phyloP scores from a whole-genome alignment of 2,329 filamentous ascomycete genomes.

The Colletotrichum chlorophyti region DNA sequence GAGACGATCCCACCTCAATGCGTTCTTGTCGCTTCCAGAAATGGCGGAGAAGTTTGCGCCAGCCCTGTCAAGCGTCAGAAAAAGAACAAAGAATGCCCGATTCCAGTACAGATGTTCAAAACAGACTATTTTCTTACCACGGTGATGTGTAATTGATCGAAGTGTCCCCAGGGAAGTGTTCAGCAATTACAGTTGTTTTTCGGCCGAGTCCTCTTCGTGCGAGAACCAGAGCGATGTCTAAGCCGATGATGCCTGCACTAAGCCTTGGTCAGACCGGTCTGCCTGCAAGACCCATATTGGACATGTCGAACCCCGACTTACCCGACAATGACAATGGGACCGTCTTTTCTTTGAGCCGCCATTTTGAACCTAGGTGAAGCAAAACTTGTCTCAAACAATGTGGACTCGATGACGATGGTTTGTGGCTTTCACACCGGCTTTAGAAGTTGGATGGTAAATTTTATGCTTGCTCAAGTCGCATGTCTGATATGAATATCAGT shows the following conservation, averaged over 20 bases:
- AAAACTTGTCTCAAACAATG: no score
- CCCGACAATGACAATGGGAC: constrained; percentile 34
- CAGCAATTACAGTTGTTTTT: constrained; percentile 44
- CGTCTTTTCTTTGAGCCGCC: constrained; percentile 25
- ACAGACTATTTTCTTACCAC: constrained; percentile 43
- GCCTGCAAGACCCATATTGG: neutral
- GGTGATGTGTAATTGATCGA: constrained; percentile 47
- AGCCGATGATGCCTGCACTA: constrained; percentile 47
- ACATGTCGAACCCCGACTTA: constrained; percentile 1
- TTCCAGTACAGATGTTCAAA: neutral
- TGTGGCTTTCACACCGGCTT: no score
- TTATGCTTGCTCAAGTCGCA: no score
- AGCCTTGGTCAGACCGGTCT: neutral
- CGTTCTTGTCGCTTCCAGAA: constrained; percentile 48
- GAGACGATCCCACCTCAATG: constrained; percentile 47
- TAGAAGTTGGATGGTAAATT: no score
- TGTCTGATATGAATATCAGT: no score
- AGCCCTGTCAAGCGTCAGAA: constrained; percentile 37
- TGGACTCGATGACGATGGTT: no score
- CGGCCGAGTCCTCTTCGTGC: constrained; percentile 40
- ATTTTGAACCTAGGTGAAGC: neutral
- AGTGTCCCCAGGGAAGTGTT: constrained; percentile 49
- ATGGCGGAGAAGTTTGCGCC: constrained; percentile 53
- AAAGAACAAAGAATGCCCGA: no score
- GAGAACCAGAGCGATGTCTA: constrained; percentile 46